These are phyloP conservation scores for Pyrenochaeta sp. DNA, from an alignment of 2,329 filamentous ascomycete species.

Conservation along the genomic window DNA sequence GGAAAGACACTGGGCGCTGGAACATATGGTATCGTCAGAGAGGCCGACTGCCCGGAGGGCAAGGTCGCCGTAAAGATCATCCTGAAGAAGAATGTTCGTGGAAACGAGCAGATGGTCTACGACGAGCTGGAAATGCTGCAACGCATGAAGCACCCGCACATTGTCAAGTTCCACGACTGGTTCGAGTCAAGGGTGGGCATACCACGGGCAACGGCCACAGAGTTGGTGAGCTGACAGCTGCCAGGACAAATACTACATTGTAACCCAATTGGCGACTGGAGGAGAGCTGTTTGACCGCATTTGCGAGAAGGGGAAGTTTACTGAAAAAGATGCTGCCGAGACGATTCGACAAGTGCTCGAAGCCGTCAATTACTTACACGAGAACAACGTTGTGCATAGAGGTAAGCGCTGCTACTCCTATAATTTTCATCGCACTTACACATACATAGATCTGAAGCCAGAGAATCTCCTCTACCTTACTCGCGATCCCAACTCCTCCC, in stretches of 20 bases:
- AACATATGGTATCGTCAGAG: conserved; percentile 97
- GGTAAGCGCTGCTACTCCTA: conserved; percentile 61
- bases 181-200: conserved; percentile 89
- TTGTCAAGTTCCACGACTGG: conserved; percentile 98
- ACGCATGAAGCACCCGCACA: conserved; percentile 89
- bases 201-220: not conserved
- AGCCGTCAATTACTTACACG: conserved; percentile 93
- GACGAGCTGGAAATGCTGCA: conserved; percentile 96
- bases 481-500: conserved; percentile 75
- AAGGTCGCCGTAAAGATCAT: conserved; percentile 99
- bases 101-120: conserved; percentile 98
- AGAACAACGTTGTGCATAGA: conserved; percentile 94
- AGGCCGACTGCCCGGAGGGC: conserved; percentile 84
- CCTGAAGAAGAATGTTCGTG: conserved; percentile 98
- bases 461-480: conserved; percentile 97
- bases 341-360: conserved; percentile 94
- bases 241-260: conserved; percentile 99
- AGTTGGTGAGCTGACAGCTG: conserved; percentile 23
- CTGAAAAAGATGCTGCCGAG: conserved; percentile 95
- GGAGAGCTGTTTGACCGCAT: conserved; percentile 98
- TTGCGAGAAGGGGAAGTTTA: conserved; percentile 97
- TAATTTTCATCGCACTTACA: conserved; percentile 26
- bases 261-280: conserved; percentile 93
- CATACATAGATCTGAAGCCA: conserved; percentile 83
- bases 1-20: conserved; percentile 93